phyloP scores from a whole-genome alignment of 208 protist genomes.

The Trypanosoma grayi region DNA sequence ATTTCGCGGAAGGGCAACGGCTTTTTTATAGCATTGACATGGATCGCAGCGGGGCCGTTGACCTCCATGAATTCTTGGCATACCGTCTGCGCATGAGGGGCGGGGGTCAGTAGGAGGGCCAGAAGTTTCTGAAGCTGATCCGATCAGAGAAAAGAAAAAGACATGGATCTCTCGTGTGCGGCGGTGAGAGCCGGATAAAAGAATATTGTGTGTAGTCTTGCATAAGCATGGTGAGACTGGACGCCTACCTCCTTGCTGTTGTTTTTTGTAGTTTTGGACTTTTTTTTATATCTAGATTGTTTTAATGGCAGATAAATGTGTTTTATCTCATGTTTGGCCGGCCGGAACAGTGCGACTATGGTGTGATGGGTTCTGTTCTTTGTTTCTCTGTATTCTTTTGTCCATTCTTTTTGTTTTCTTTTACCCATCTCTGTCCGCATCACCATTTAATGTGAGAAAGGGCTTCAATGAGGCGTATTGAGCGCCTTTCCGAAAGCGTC shows the following conservation, averaged over 20 bases:
- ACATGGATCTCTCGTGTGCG: background rate
- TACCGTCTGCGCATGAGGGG: slow-evolving; percentile 48
- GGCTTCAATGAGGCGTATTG: slow-evolving; percentile 62
- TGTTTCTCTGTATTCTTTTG: slow-evolving; percentile 1
- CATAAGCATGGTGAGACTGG: no score
- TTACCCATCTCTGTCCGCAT: no score
- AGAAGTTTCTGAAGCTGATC: no score
- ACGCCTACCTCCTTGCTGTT: no score
- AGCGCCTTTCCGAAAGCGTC: slow-evolving; percentile 89
- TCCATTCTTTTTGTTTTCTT: slow-evolving; percentile 18
- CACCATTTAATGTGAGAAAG: slow-evolving; percentile 7
- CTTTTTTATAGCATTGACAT: slow-evolving; percentile 68
- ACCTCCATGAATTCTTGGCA: slow-evolving; percentile 75
- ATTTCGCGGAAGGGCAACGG: slow-evolving; percentile 25
- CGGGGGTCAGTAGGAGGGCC: no score
- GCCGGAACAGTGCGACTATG: no score
- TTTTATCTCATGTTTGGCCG: slow-evolving; percentile 1
- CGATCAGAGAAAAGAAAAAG: background rate
- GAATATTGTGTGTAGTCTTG: no score
- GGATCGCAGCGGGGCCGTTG: slow-evolving; percentile 40
- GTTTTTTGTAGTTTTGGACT: no score
- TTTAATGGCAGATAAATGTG: no score
- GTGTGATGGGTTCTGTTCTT: no score
- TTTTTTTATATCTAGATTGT: no score
- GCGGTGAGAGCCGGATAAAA: no score